Evolutionary conservation across 179 eudicot species (phyloP).

Genomic region (Spergularia azorica): DNA sequence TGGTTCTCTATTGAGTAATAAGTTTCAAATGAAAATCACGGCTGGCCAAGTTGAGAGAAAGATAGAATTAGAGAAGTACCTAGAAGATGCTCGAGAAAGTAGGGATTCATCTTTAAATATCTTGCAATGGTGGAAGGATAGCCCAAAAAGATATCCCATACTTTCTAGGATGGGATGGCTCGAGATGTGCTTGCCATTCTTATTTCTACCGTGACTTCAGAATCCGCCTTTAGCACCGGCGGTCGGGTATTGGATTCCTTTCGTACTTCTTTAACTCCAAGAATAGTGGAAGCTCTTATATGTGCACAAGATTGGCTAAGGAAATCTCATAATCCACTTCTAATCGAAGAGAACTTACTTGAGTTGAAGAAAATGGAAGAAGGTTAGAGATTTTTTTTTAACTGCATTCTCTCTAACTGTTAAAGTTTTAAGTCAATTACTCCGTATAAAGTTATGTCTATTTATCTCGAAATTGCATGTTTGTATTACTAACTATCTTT

Average conservation of each 20-base stretch:
- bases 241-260: not conserved
- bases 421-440: no score
- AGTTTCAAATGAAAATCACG: not conserved
- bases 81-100: not conserved
- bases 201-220: not conserved
- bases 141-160: not conserved
- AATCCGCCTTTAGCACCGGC: constrained; percentile 8
- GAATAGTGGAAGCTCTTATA: not conserved
- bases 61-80: not conserved
- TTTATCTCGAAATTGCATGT: not conserved
- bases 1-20: not conserved
- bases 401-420: no score
- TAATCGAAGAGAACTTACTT: no score
- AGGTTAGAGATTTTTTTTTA: not conserved
- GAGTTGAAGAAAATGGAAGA: not conserved
- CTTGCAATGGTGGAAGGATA: not conserved
- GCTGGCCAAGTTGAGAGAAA: not conserved
- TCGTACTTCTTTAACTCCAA: constrained; percentile 5
- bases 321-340: not conserved
- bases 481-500: not conserved
- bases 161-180: not conserved
- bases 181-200: not conserved
- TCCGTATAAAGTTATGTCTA: not conserved
- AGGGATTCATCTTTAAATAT: not conserved
- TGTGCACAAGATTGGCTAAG: constrained; percentile 5